Conservation (phyloP, 1,284 basidiomycete genomes). For the Porodaedalea pini region DNA sequence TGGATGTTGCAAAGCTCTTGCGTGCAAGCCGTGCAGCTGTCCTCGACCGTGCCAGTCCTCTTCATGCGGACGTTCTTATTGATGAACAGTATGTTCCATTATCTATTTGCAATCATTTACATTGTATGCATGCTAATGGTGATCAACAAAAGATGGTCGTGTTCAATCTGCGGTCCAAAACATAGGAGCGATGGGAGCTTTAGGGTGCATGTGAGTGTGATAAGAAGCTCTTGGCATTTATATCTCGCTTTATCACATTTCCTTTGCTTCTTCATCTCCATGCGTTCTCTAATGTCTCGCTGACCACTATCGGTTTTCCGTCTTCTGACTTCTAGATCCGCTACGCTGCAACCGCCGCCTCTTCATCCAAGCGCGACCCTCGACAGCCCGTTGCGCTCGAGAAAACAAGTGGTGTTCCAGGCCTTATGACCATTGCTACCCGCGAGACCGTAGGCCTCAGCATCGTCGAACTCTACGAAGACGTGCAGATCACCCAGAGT, state of each 20-base stretch:
- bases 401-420: conserved; percentile 47
- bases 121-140: conserved; percentile 9
- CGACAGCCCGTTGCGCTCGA: conserved; percentile 52
- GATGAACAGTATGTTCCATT: conserved; percentile 58
- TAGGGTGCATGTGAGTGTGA: conserved; percentile 52
- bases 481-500: background rate
- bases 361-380: conserved; percentile 32
- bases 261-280: background rate
- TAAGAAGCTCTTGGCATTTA: background rate
- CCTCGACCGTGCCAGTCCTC: conserved; percentile 46
- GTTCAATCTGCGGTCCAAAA: conserved; percentile 54
- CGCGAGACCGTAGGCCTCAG: conserved; percentile 29
- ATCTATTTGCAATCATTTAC: conserved; percentile 4
- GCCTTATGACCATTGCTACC: conserved; percentile 59
- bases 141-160: conserved; percentile 54
- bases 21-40: conserved; percentile 50
- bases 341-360: conserved; percentile 54
- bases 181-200: conserved; percentile 47
- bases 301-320: background rate
- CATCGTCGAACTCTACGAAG: conserved; percentile 5
- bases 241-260: background rate
- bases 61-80: conserved; percentile 59
- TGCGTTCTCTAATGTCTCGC: background rate
- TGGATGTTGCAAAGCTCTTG: conserved; percentile 56
- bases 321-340: conserved; percentile 43